Conservation (phyloP, 2,329 filamentous ascomycete genomes). For the Ceratocystis colombiana region DNA sequence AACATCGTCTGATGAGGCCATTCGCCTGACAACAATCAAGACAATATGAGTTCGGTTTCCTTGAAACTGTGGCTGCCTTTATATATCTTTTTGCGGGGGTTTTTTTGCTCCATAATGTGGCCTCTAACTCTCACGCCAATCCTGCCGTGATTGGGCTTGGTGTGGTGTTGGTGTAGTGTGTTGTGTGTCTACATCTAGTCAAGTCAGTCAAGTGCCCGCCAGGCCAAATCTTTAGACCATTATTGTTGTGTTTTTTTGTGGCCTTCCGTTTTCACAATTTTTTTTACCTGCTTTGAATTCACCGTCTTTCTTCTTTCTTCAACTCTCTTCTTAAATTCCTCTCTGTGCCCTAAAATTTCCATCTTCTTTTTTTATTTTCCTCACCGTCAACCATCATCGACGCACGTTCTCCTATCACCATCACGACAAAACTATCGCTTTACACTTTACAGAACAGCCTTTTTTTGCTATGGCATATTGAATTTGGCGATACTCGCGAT, state of each 20-base stretch:
- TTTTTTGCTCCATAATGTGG: neutral
- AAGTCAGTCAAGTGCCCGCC: too few relatives aligned
- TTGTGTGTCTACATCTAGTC: neutral
- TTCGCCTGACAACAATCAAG: too few relatives aligned
- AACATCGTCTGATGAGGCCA: too few relatives aligned
- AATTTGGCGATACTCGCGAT: neutral
- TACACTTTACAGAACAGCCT: neutral
- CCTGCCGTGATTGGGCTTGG: neutral
- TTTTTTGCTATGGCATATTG: neutral
- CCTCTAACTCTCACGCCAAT: neutral
- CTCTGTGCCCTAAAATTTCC: neutral
- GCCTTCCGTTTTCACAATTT: constrained; percentile 9
- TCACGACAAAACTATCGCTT: neutral
- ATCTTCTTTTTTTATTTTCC: neutral
- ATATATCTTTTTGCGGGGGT: too few relatives aligned
- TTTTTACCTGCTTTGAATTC: constrained; percentile 7
- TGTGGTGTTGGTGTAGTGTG: neutral
- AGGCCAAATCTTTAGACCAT: constrained; percentile 4
- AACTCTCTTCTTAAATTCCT: constrained; percentile 17
- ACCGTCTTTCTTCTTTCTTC: constrained; percentile 11
- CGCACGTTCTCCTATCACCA: neutral
- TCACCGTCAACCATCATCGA: neutral
- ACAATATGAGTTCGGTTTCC: too few relatives aligned
- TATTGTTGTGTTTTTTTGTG: constrained; percentile 16
- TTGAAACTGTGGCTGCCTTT: too few relatives aligned